phyloP scores from a whole-genome alignment of 2,329 filamentous ascomycete genomes.

The Fusarium keratoplasticum region DNA sequence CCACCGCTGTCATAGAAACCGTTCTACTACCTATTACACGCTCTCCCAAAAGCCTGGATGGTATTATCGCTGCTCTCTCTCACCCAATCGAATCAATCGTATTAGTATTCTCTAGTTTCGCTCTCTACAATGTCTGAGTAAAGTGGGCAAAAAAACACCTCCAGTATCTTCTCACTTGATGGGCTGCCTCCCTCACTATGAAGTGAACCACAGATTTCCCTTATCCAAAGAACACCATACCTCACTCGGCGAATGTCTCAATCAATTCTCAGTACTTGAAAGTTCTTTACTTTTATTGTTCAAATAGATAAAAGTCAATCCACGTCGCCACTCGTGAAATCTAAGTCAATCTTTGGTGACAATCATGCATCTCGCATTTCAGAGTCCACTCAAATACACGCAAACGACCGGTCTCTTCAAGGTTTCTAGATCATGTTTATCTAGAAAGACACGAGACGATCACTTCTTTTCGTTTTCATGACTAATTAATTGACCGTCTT shows the following conservation, averaged over 20 bases:
- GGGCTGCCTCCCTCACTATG: not conserved
- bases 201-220: not conserved
- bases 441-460: not conserved
- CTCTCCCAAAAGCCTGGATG: not conserved
- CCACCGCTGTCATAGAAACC: not conserved
- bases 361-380: not conserved
- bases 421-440: not conserved
- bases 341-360: not conserved
- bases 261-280: not conserved
- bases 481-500: not conserved
- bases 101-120: not conserved
- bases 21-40: not conserved
- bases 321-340: not conserved
- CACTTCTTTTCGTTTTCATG: not conserved
- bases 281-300: not conserved
- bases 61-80: not conserved
- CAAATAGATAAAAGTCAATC: not conserved
- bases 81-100: not conserved
- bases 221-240: not conserved
- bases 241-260: fast-evolving
- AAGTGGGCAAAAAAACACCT: not conserved
- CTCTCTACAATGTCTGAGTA: not conserved
- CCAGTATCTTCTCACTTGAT: not conserved
- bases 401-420: not conserved
- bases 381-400: not conserved